These are phyloP conservation scores for Cucurbita argyrosperma DNA, from an alignment of 306 rosid genomes.

Conservation along the genomic window DNA sequence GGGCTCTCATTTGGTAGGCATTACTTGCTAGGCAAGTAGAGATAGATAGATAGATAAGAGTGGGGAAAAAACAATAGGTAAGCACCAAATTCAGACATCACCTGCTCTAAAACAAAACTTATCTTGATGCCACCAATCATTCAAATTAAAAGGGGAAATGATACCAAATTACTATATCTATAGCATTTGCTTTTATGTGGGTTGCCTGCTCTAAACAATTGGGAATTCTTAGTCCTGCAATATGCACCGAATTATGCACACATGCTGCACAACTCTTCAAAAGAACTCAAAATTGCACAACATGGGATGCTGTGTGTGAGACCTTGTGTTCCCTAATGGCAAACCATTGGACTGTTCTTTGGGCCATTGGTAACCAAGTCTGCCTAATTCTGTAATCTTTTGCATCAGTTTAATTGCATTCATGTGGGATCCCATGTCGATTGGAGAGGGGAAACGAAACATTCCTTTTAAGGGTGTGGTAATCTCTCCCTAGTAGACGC, in stretches of 20 bases:
- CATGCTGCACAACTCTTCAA: background rate
- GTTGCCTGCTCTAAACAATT: background rate
- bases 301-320: slow-evolving; percentile 7
- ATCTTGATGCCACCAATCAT: background rate
- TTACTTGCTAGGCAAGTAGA: slow-evolving; percentile 1
- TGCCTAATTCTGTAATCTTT: slow-evolving; percentile 50
- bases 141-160: background rate
- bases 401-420: slow-evolving; percentile 6
- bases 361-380: slow-evolving; percentile 75
- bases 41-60: background rate
- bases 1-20: background rate
- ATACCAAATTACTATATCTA: background rate
- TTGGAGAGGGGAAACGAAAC: no score
- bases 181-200: background rate
- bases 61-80: background rate
- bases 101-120: background rate
- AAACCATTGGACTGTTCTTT: slow-evolving; percentile 83
- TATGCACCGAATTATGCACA: background rate
- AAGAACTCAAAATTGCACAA: background rate
- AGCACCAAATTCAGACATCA: slow-evolving; percentile 4
- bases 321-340: slow-evolving; percentile 59
- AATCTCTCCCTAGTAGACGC: no score
- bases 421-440: background rate
- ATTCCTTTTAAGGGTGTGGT: no score
- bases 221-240: background rate